These are phyloP conservation scores for Mollisia scopiformis DNA, from an alignment of 2,329 filamentous ascomycete genomes.

Conservation along the genomic window DNA sequence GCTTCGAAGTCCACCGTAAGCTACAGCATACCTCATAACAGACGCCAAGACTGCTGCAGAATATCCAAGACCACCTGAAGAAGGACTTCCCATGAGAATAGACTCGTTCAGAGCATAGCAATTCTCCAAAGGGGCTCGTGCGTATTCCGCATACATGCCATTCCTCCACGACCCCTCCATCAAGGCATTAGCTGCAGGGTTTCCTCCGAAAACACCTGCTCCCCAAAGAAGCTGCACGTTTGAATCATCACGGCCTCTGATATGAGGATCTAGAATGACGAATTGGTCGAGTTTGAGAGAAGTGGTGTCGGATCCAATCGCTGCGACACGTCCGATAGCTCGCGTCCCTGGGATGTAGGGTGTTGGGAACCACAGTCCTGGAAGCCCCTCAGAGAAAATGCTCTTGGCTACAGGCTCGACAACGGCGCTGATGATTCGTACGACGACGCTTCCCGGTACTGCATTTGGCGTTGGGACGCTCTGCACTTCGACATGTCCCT, in stretches of 20 bases:
- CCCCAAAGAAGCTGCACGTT: constrained; percentile 36
- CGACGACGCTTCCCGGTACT: constrained; percentile 40
- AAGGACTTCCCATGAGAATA: constrained; percentile 21
- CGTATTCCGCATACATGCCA: constrained; percentile 39
- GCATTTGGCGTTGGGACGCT: constrained; percentile 37
- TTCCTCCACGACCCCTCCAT: constrained; percentile 38
- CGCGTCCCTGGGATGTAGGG: constrained; percentile 36
- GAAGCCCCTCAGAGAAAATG: constrained; percentile 40
- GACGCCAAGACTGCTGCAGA: constrained; percentile 14
- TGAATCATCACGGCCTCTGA: constrained; percentile 40
- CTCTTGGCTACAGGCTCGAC: constrained; percentile 41
- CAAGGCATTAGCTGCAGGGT: constrained; percentile 31
- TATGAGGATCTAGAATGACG: constrained; percentile 39
- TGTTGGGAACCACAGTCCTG: constrained; percentile 30
- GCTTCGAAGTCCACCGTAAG: constrained; percentile 48
- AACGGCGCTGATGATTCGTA: constrained; percentile 40
- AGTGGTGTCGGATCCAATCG: constrained; percentile 39
- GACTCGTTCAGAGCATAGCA: constrained; percentile 38
- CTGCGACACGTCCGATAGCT: constrained; percentile 40
- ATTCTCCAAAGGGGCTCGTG: constrained; percentile 42
- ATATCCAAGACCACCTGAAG: constrained; percentile 16
- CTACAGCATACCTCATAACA: constrained; percentile 35
- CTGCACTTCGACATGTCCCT: constrained; percentile 28
- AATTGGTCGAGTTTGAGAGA: constrained; percentile 38
- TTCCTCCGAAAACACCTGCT: constrained; percentile 33